Conservation (phyloP, 352 stramenopile genomes). For the Globisporangium paroecandrum region DNA sequence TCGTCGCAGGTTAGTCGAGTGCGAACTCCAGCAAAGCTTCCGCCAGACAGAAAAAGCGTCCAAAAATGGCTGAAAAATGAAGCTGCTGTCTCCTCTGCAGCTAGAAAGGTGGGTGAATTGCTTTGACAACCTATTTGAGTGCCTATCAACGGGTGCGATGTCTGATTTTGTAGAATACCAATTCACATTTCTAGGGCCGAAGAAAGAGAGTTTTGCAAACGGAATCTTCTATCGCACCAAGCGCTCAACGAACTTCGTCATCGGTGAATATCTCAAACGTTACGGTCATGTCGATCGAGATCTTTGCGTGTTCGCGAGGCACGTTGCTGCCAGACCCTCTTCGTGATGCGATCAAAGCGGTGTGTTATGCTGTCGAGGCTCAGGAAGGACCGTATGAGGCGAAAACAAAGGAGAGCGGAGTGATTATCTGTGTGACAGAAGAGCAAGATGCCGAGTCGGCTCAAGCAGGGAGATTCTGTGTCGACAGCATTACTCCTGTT, state of each 20-base stretch:
- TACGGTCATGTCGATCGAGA: conserved; percentile 76
- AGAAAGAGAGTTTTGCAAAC: conserved; percentile 2
- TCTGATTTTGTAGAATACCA: not conserved
- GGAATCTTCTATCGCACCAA: conserved; percentile 5
- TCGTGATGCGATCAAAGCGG: conserved; percentile 50
- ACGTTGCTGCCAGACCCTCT: conserved; percentile 69
- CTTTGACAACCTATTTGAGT: not conserved
- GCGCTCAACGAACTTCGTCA: conserved; percentile 13
- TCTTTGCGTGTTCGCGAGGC: conserved; percentile 54
- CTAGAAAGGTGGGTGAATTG: conserved; percentile 22
- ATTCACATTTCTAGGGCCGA: not conserved
- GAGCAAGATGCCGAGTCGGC: conserved; percentile 18
- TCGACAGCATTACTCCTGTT: conserved; percentile 23
- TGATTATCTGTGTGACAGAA: conserved; percentile 36
- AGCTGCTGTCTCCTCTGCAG: not conserved
- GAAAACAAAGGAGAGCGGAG: conserved; percentile 50
- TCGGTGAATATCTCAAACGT: conserved; percentile 56
- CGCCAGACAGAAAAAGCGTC: conserved; percentile 30
- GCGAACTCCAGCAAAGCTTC: conserved; percentile 35
- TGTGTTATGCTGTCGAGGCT: conserved; percentile 71
- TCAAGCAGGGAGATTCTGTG: conserved; percentile 26
- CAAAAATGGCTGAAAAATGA: conserved; percentile 31
- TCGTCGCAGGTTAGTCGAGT: conserved; percentile 16
- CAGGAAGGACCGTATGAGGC: conserved; percentile 57
- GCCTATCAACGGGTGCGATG: not conserved